These are phyloP conservation scores for Jatropha podagrica DNA, from an alignment of 441 rosid species.

Conservation along the genomic window DNA sequence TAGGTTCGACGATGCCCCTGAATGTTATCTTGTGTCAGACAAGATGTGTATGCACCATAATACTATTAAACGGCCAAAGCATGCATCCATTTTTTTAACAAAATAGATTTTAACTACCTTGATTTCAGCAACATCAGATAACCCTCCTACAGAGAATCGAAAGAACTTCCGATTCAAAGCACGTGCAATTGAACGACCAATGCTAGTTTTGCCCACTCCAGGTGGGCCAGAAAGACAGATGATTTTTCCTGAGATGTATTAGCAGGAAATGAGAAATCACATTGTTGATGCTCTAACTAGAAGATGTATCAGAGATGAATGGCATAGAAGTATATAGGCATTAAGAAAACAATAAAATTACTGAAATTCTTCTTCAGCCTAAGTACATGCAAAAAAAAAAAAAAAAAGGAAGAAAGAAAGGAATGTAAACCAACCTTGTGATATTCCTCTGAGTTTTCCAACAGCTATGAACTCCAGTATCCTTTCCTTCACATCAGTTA, in stretches of 20 bases:
- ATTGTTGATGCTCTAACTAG: constrained; percentile 8
- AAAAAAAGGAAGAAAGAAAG: not conserved
- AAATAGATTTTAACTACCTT: constrained; percentile 48
- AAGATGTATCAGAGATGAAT: not conserved
- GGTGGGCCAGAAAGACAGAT: constrained; percentile 98
- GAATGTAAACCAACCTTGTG: constrained; percentile 68
- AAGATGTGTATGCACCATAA: not conserved
- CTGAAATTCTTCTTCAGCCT: not conserved
- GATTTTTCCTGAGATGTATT: constrained; percentile 68
- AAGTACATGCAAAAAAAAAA: not conserved
- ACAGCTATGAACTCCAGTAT: constrained; percentile 98
- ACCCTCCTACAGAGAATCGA: constrained; percentile 95
- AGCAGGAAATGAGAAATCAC: constrained; percentile 22
- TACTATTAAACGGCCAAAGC: not conserved
- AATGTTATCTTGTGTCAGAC: constrained; percentile 26
- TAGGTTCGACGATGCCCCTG: constrained; percentile 98
- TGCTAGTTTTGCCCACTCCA: constrained; percentile 98
- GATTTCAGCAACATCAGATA: constrained; percentile 93
- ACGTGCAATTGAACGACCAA: constrained; percentile 93
- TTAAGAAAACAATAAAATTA: not conserved
- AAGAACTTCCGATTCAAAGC: constrained; percentile 88
- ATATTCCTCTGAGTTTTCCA: constrained; percentile 95
- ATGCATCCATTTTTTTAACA: not conserved
- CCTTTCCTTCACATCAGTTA: constrained; percentile 91
- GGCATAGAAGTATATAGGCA: not conserved